phyloP scores from a whole-genome alignment of 2,329 filamentous ascomycete genomes.

The Sporothrix humicola region DNA sequence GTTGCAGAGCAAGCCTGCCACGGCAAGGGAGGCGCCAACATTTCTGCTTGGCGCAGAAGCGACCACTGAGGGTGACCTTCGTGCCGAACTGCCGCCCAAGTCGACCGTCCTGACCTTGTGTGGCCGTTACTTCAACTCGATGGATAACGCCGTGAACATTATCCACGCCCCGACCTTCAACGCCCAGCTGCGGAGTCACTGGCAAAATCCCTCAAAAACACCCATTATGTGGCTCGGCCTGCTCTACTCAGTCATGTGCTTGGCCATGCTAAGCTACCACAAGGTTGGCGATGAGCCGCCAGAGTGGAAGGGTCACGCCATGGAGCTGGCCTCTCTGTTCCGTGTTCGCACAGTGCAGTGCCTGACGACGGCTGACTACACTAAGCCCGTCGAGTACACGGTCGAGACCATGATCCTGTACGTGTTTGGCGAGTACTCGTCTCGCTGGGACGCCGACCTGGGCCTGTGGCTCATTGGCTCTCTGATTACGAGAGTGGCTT shows the following conservation, averaged over 20 bases:
- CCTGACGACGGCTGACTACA: slow-evolving; percentile 76
- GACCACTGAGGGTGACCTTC: slow-evolving; percentile 75
- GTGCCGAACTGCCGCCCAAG: slow-evolving; percentile 79
- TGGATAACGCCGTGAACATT: slow-evolving; percentile 72
- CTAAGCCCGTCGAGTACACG: slow-evolving; percentile 73
- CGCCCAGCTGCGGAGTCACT: slow-evolving; percentile 68
- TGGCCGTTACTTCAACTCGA: slow-evolving; percentile 87
- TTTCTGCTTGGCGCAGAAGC: slow-evolving; percentile 78
- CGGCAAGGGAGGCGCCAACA: slow-evolving; percentile 69
- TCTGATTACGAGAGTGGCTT: slow-evolving; percentile 61
- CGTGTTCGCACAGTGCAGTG: slow-evolving; percentile 78
- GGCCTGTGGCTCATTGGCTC: slow-evolving; percentile 66
- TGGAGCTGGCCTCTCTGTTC: slow-evolving; percentile 68
- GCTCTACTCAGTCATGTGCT: slow-evolving; percentile 75
- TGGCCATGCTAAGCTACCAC: slow-evolving; percentile 79
- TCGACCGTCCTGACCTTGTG: slow-evolving; percentile 84
- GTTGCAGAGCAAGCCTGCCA: slow-evolving; percentile 67
- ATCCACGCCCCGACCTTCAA: slow-evolving; percentile 87
- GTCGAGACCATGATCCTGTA: slow-evolving; percentile 81
- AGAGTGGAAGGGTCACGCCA: slow-evolving; percentile 72
- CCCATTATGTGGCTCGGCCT: slow-evolving; percentile 79
- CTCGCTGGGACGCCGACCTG: slow-evolving; percentile 74
- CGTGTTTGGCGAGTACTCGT: slow-evolving; percentile 75
- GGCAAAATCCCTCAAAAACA: slow-evolving; percentile 74
- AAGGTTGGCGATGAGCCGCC: slow-evolving; percentile 79